Evolutionary conservation across 1,284 basidiomycete species (phyloP).

Genomic region (Ceratobasidium sp.): DNA sequence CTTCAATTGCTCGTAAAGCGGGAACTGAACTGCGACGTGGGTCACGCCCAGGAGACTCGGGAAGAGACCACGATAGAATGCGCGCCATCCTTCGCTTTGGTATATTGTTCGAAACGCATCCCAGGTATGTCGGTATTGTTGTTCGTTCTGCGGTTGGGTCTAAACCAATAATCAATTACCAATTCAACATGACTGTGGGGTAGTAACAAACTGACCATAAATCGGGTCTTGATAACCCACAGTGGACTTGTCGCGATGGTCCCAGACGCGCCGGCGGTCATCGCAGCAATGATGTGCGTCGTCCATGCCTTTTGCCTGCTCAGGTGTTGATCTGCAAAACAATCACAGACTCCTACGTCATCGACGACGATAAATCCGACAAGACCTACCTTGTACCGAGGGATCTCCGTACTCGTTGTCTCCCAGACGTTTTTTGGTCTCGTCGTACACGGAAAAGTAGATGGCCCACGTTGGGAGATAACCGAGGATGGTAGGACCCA

Average conservation of each 20-base stretch:
- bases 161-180: slow-evolving; percentile 53
- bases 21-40: slow-evolving; percentile 96
- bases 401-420: slow-evolving; percentile 52
- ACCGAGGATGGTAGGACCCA: slow-evolving; percentile 94
- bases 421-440: slow-evolving; percentile 86
- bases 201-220: slow-evolving; percentile 78
- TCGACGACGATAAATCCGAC: neutral
- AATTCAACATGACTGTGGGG: slow-evolving; percentile 1
- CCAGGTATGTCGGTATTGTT: slow-evolving; percentile 85
- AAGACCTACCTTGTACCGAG: slow-evolving; percentile 24
- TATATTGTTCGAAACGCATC: slow-evolving; percentile 91
- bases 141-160: slow-evolving; percentile 82
- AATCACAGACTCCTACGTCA: neutral
- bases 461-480: slow-evolving; percentile 98
- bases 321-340: neutral
- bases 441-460: slow-evolving; percentile 97
- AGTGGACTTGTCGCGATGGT: slow-evolving; percentile 93
- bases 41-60: slow-evolving; percentile 90
- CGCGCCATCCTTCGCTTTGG: slow-evolving; percentile 81
- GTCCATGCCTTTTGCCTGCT: slow-evolving; percentile 67
- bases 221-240: slow-evolving; percentile 97
- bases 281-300: slow-evolving; percentile 90
- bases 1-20: slow-evolving; percentile 94
- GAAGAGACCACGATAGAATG: slow-evolving; percentile 92
- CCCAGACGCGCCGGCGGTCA: slow-evolving; percentile 90